Base-by-base conservation (phyloP, 495 filamentous ascomycete species). In the Lasiosphaeria ovina region DNA sequence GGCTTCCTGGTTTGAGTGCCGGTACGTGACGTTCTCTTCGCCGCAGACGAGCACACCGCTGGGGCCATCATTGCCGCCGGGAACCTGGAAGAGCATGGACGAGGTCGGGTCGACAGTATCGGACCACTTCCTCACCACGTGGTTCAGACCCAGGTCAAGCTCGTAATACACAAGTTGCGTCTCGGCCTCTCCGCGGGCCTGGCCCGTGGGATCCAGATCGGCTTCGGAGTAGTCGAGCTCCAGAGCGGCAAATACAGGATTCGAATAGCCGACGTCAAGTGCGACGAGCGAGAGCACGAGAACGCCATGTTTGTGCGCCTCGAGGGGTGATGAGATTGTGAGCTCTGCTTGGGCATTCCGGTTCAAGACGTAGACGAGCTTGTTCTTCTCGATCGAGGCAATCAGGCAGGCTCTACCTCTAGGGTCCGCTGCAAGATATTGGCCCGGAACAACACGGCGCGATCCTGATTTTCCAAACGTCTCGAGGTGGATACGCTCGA, bases 401-500 rank as follows among this genome's bases (percentile, higher is more conserved):
- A 97, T 91, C 65, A 99, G 80, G 72, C 92, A 96, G 40, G 95
- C 95, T 74, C 95, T 83, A 44, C 95, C 95, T 72, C 95, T 95
- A 8, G 95, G 95, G 72, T 99, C 95, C 8, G 89, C 88, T 3
- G 92, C 94, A 17, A 99, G 81, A 69, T 94, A 98, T 70, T 99
- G 91, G 12, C 95, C 95, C 3, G 95, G 95, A 62, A 99, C 83
- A 14, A 97, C 93, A 56, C 95, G 85, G 38, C 95, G 87, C 24
- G 97, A 84, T n/a, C 94, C 95, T 11, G 93, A 97, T 73, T 98
- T 98, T 53, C 95, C 95, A 69, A 96, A 99, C 3, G 95, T 99
- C 76, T 99, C 95, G 38, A 95, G 83, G 68, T 97, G 93, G 60
- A 98, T 84, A 16, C 91, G 85, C 66, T 87, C 89, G 74, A 98